Conservation (phyloP, 352 stramenopile species). For the Globisporangium orthogonon region DNA sequence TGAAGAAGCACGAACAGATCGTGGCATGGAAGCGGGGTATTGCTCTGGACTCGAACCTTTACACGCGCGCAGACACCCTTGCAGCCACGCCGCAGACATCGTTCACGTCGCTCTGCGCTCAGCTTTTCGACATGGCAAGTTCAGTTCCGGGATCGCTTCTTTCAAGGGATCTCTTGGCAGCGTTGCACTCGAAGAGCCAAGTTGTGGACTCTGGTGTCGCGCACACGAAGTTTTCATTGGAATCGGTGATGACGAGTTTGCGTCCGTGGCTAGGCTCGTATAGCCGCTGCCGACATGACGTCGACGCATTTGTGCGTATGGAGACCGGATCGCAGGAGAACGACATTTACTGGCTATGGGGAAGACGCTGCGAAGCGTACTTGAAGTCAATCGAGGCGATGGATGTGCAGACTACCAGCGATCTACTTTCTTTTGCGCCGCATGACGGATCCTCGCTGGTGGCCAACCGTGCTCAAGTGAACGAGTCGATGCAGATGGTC, state of each 20-base stretch:
- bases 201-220: constrained; percentile 26
- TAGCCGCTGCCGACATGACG: constrained; percentile 21
- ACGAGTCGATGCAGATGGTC: constrained; percentile 7
- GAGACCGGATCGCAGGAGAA: constrained; percentile 17
- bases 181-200: constrained; percentile 22
- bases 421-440: constrained; percentile 2
- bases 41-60: constrained; percentile 14
- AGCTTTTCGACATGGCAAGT: constrained; percentile 10
- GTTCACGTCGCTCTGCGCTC: constrained; percentile 17
- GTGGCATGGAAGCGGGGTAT: constrained; percentile 27
- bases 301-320: constrained; percentile 29
- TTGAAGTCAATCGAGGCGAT: constrained; percentile 1
- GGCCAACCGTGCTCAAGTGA: neutral
- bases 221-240: constrained; percentile 19
- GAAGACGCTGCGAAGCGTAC: constrained; percentile 19
- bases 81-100: constrained; percentile 9
- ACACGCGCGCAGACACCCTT: constrained; percentile 1
- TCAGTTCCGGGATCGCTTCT: constrained; percentile 4
- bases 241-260: constrained; percentile 22
- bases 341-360: constrained; percentile 47
- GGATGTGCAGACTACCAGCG: neutral
- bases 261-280: constrained; percentile 36
- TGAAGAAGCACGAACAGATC: constrained; percentile 45
- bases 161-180: constrained; percentile 16
- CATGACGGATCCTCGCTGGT: neutral